Evolutionary conservation across 176 grass and related monocot genomes (phyloP).

Genomic region (Oryza coarctata): DNA sequence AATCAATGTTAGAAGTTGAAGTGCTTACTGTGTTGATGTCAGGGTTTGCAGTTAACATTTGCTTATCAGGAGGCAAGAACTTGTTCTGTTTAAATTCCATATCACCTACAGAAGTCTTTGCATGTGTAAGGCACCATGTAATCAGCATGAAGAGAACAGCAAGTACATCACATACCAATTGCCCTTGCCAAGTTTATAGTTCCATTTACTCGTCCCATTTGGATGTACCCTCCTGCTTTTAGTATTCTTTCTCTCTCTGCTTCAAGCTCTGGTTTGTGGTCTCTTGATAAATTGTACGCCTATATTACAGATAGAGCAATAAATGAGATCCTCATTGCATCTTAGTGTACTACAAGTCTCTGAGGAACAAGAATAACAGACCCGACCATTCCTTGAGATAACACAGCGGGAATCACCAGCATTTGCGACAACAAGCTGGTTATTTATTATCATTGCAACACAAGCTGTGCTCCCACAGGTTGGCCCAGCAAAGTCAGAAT

Average conservation of each 20-base stretch:
- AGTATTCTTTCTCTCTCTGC: slow-evolving; percentile 89
- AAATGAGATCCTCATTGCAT: slow-evolving; percentile 12
- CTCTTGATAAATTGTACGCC: slow-evolving; percentile 93
- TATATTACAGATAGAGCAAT: slow-evolving; percentile 37
- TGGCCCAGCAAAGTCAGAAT: slow-evolving; percentile 84
- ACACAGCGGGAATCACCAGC: slow-evolving; percentile 96
- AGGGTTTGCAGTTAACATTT: slow-evolving; percentile 83
- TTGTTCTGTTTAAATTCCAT: slow-evolving; percentile 97
- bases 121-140: slow-evolving; percentile 24
- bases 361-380: slow-evolving; percentile 15
- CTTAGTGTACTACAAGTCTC: slow-evolving; percentile 2
- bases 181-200: slow-evolving; percentile 91
- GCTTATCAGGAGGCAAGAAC: slow-evolving; percentile 82
- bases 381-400: slow-evolving; percentile 87
- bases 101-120: slow-evolving; percentile 55
- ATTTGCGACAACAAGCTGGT: slow-evolving; percentile 79
- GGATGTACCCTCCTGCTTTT: slow-evolving; percentile 90
- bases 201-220: slow-evolving; percentile 90
- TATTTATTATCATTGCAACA: slow-evolving; percentile 89
- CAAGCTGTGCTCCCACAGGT: slow-evolving; percentile 84
- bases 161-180: slow-evolving; percentile 52
- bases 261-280: slow-evolving; percentile 92
- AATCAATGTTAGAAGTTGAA: slow-evolving; percentile 10
- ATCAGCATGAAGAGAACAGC: slow-evolving; percentile 16
- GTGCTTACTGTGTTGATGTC: slow-evolving; percentile 74